phyloP scores from a whole-genome alignment of 495 filamentous ascomycete genomes.

The Penicillium roqueforti region DNA sequence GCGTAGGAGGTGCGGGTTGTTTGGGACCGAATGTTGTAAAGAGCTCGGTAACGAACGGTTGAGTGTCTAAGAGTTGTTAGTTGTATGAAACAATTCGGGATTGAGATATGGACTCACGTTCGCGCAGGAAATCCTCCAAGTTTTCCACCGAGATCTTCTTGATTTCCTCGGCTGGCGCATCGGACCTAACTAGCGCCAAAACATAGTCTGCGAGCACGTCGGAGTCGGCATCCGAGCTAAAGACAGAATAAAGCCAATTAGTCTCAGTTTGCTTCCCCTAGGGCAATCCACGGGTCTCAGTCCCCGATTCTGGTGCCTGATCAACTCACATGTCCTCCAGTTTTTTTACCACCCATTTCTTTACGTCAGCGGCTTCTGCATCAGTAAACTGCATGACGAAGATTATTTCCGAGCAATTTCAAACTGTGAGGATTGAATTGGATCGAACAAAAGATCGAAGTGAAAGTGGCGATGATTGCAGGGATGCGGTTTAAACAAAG shows the following conservation, averaged over 20 bases:
- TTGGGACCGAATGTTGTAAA: constrained; percentile 64
- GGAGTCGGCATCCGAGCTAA: constrained; percentile 87
- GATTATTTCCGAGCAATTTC: background rate
- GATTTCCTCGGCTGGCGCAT: constrained; percentile 70
- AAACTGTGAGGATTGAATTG: background rate
- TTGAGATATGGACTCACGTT: constrained; percentile 51
- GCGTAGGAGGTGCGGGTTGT: constrained; percentile 36
- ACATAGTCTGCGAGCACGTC: constrained; percentile 97
- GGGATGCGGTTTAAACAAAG: constrained; percentile 13
- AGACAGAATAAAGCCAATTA: constrained; percentile 7
- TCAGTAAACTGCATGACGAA: constrained; percentile 72
- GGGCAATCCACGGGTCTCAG: background rate
- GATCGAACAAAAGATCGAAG: background rate
- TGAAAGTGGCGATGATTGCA: constrained; percentile 8
- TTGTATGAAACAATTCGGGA: background rate
- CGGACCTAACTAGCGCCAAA: constrained; percentile 78
- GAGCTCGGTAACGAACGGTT: constrained; percentile 77
- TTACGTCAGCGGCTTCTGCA: constrained; percentile 66
- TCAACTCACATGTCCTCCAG: constrained; percentile 80
- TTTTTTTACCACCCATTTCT: constrained; percentile 85
- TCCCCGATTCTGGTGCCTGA: background rate
- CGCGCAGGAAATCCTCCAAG: constrained; percentile 82
- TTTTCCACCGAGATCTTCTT: constrained; percentile 70
- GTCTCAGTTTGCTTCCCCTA: background rate
- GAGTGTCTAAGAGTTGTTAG: constrained; percentile 53